Conservation (phyloP, 78 protist species). For the Abeoforma whisleri region DNA sequence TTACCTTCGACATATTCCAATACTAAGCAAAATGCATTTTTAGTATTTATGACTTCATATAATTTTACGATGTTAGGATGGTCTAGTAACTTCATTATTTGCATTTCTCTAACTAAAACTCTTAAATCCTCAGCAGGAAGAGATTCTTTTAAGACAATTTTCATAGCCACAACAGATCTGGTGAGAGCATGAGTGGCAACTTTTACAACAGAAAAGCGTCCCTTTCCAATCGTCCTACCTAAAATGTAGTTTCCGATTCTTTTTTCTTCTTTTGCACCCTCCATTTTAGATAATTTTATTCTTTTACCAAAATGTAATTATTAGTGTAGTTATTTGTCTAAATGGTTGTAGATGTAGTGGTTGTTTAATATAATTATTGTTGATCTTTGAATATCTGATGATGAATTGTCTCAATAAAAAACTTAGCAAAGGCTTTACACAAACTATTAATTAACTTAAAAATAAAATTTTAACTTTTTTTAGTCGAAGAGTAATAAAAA, state of each 20-base stretch:
- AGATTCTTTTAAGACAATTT: neutral
- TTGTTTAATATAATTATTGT: too few relatives aligned
- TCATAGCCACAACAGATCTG: constrained; percentile 25
- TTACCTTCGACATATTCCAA: constrained; percentile 32
- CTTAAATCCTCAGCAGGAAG: constrained; percentile 25
- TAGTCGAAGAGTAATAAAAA: too few relatives aligned
- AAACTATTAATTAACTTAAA: too few relatives aligned
- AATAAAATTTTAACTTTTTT: too few relatives aligned
- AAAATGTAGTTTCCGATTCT: constrained; percentile 24
- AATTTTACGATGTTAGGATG: constrained; percentile 43
- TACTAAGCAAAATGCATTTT: constrained; percentile 13
- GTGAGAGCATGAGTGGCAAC: constrained; percentile 6
- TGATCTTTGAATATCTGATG: too few relatives aligned
- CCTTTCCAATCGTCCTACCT: constrained; percentile 35
- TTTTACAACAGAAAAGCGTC: constrained; percentile 27
- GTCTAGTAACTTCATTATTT: constrained; percentile 38
- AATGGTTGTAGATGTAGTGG: too few relatives aligned
- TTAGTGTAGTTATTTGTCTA: too few relatives aligned
- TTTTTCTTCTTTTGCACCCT: too few relatives aligned
- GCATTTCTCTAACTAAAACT: constrained; percentile 38
- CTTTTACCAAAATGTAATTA: too few relatives aligned
- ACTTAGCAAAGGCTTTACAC: too few relatives aligned
- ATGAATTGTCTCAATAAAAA: too few relatives aligned
- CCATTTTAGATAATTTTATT: too few relatives aligned
- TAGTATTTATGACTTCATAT: constrained; percentile 45